Percentiles rank a stretch among this genome's conserved stretches.
phyloP scores from a whole-genome alignment of 2,329 filamentous ascomycete genomes.

The Stenocarpella maydis region DNA sequence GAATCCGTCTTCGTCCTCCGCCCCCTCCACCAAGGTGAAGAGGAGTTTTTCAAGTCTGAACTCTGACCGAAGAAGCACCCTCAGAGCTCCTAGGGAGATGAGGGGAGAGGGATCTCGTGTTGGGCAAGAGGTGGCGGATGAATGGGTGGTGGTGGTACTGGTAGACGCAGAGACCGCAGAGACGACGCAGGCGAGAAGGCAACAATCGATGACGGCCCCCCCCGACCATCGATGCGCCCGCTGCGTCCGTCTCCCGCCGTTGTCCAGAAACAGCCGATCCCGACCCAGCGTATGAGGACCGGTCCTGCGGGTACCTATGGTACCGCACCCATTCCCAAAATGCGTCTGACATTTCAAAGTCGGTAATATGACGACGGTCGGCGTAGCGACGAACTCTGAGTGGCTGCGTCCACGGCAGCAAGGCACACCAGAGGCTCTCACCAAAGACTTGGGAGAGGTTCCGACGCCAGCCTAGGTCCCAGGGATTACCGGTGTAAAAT shows the following conservation, averaged over 20 bases:
- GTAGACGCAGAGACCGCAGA: slow-evolving; percentile 19
- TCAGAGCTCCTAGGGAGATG: slow-evolving; percentile 7
- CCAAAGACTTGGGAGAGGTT: slow-evolving; percentile 31
- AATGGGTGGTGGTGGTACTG: not conserved
- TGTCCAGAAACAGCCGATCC: slow-evolving; percentile 10
- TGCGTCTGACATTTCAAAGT: slow-evolving; percentile 27
- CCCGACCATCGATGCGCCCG: slow-evolving; percentile 6
- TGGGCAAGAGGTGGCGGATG: slow-evolving; percentile 15
- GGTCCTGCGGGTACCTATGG: not conserved
- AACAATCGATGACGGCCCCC: slow-evolving; percentile 20
- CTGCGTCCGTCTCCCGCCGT: slow-evolving; percentile 22
- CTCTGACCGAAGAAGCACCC: slow-evolving; percentile 28
- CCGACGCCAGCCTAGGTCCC: slow-evolving; percentile 26
- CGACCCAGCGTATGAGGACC: slow-evolving; percentile 26
- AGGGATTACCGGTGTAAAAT: slow-evolving; percentile 15
- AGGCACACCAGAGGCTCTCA: slow-evolving; percentile 28
- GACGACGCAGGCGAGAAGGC: slow-evolving; percentile 20
- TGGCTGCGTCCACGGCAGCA: slow-evolving; percentile 32
- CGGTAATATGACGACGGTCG: slow-evolving; percentile 7
- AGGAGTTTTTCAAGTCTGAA: slow-evolving; percentile 22
- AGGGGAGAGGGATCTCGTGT: slow-evolving; percentile 27
- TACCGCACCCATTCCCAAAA: slow-evolving; percentile 29
- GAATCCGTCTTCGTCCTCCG: slow-evolving; percentile 30
- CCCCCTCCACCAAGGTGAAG: slow-evolving; percentile 8
- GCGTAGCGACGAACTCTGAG: slow-evolving; percentile 17